phyloP scores from a whole-genome alignment of 345 rosid species.

The Brassica juncea region DNA sequence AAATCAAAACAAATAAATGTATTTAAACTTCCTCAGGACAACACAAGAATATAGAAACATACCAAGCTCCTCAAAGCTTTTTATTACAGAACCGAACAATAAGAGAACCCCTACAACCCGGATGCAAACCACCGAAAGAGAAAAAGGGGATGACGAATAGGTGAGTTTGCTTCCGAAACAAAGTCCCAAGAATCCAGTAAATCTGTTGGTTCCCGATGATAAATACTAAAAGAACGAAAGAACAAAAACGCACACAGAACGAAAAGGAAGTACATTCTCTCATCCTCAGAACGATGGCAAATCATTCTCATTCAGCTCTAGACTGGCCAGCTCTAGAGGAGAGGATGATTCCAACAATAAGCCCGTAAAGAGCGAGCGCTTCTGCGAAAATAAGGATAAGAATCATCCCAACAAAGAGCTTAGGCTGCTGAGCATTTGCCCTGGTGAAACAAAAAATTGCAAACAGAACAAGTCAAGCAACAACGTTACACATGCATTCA shows the following conservation, averaged over 20 bases:
- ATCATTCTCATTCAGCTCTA: conserved; percentile 40
- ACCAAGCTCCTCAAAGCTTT: conserved; percentile 36
- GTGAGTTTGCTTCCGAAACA: background rate
- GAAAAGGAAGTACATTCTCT: conserved; percentile 13
- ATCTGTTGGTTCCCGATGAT: conserved; percentile 10
- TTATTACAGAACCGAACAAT: conserved; percentile 38
- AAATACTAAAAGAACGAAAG: conserved; percentile 28
- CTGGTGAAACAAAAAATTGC: conserved; percentile 27
- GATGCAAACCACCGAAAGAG: background rate
- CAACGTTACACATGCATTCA: background rate
- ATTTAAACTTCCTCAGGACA: conserved; percentile 30
- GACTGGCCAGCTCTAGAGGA: conserved; percentile 49
- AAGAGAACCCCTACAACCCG: conserved; percentile 3
- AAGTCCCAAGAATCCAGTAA: conserved; percentile 31
- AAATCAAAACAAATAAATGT: conserved; percentile 30
- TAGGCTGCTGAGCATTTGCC: conserved; percentile 50
- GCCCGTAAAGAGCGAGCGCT: conserved; percentile 46
- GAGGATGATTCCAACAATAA: conserved; percentile 44
- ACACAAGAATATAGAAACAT: conserved; percentile 33
- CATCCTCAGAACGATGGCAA: background rate
- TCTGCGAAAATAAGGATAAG: conserved; percentile 46
- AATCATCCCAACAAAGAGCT: conserved; percentile 46
- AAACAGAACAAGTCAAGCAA: background rate
- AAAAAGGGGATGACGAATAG: conserved; percentile 1
- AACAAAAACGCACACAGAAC: conserved; percentile 24